A percentile compares a stretch with the other conserved stretches of the same genome.
Conservation (phyloP, 2,329 filamentous ascomycete species). For the Botrytis aclada region DNA sequence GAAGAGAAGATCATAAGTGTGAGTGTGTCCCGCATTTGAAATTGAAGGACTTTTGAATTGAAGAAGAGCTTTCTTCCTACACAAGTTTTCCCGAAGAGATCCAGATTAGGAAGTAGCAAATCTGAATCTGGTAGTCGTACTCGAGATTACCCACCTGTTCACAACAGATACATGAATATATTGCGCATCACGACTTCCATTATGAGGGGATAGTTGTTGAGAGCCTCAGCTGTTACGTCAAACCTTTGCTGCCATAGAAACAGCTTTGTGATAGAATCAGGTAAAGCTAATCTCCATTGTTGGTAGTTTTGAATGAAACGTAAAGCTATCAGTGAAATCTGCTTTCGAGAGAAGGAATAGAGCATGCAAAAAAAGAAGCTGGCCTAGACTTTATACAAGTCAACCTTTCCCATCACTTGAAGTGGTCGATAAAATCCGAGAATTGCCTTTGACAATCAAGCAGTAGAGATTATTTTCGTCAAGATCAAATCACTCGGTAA, state of each 20-base stretch:
- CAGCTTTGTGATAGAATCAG: background rate
- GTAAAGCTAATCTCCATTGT: background rate
- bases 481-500: background rate
- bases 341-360: background rate
- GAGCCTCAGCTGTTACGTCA: background rate
- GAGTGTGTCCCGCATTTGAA: background rate
- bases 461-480: background rate
- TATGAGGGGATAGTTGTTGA: too few species aligned
- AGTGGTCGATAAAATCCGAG: background rate
- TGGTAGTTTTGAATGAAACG: background rate
- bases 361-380: background rate
- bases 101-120: background rate
- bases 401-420: background rate
- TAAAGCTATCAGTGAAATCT: background rate
- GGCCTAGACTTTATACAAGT: background rate
- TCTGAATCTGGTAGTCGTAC: background rate
- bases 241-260: background rate
- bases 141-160: background rate
- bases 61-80: background rate
- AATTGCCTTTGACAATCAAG: background rate
- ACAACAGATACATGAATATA: background rate
- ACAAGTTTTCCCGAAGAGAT: background rate
- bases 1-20: background rate
- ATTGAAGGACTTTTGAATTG: background rate
- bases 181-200: background rate